phyloP scores from a whole-genome alignment of 441 rosid species.

The Adansonia gregorii region DNA sequence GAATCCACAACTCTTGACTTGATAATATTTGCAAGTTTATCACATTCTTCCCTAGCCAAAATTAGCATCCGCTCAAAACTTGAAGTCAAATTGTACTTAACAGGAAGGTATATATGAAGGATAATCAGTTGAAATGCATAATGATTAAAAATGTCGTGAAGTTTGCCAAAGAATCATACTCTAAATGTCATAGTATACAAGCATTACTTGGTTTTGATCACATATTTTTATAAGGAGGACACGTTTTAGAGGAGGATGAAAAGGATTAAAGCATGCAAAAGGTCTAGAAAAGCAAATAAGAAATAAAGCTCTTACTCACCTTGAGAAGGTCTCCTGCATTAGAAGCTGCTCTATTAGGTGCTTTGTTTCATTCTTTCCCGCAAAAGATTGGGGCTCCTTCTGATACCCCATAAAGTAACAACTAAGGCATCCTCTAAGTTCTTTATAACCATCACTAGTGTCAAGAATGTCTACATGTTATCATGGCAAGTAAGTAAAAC shows the following conservation, averaged over 20 bases:
- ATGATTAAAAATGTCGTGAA: neutral
- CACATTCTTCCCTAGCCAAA: slow-evolving; percentile 79
- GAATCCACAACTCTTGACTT: slow-evolving; percentile 71
- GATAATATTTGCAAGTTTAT: slow-evolving; percentile 63
- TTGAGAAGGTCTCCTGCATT: slow-evolving; percentile 71
- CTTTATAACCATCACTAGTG: neutral
- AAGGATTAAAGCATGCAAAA: neutral
- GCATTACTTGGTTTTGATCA: neutral
- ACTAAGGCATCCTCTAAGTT: neutral
- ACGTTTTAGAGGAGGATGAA: neutral
- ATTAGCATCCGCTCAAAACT: slow-evolving; percentile 30
- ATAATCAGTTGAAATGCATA: neutral
- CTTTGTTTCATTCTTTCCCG: slow-evolving; percentile 56
- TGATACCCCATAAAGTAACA: slow-evolving; percentile 13
- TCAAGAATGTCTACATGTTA: neutral
- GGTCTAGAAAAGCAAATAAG: slow-evolving; percentile 15
- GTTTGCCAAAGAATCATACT: neutral
- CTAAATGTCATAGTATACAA: neutral
- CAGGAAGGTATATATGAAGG: neutral
- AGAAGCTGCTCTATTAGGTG: slow-evolving; percentile 74
- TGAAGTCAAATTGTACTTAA: slow-evolving; percentile 21
- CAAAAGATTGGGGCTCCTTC: slow-evolving; percentile 36
- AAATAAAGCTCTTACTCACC: slow-evolving; percentile 49
- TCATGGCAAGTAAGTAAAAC: neutral
- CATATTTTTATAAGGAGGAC: neutral